Evolutionary conservation across 164 flowering plant genomes (phyloP).

Genomic region (Magnolia sinica): DNA sequence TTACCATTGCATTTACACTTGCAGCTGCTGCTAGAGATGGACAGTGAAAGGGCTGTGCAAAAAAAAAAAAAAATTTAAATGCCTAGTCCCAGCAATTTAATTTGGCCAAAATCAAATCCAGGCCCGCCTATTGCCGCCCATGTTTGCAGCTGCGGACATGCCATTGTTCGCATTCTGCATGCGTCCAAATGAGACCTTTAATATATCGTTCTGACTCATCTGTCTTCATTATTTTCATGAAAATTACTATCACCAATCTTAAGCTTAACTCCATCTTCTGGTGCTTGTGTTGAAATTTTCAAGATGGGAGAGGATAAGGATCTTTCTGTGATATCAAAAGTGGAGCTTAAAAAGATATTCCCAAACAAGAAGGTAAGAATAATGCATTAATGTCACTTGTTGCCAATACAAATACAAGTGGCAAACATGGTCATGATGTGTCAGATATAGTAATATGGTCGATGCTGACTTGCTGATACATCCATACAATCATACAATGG

Average conservation of each 20-base stretch:
- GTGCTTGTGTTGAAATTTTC: slow-evolving; percentile 7
- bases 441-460: not conserved
- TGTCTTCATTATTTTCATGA: not conserved
- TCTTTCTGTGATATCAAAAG: slow-evolving; percentile 51
- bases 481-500: not conserved
- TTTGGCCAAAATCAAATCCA: not conserved
- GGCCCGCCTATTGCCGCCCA: not conserved
- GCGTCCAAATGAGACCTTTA: not conserved
- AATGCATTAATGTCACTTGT: not conserved
- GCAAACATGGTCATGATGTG: not conserved
- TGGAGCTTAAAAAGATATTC: slow-evolving; percentile 73
- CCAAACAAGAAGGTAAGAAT: slow-evolving; percentile 61
- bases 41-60: not conserved
- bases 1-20: not conserved
- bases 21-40: not conserved
- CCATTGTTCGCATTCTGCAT: not conserved
- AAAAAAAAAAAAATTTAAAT: too few relatives aligned
- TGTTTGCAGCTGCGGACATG: not conserved
- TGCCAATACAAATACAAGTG: not conserved
- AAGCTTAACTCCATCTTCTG: not conserved
- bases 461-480: not conserved
- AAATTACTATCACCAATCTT: not conserved
- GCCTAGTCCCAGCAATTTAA: not conserved
- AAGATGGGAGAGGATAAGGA: slow-evolving; percentile 81
- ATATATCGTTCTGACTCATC: not conserved